A percentile compares a stretch with the other conserved stretches of the same genome.
Conservation (phyloP, 2,329 filamentous ascomycete genomes). For the Penicillium digitatum region DNA sequence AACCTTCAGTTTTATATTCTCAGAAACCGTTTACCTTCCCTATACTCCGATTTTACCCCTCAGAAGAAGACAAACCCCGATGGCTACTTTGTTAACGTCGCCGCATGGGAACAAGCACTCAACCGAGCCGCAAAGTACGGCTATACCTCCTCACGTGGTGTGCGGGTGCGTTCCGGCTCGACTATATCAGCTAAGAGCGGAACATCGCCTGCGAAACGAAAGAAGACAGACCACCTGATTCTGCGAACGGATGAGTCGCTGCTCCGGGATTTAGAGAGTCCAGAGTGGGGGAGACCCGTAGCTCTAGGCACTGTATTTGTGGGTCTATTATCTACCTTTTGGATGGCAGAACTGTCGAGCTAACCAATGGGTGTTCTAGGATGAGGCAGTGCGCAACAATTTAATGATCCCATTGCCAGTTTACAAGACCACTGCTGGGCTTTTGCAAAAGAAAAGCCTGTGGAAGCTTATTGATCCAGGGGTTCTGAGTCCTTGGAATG, state of each 20-base stretch:
- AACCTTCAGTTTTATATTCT: background rate
- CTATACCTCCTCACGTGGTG: conserved; percentile 44
- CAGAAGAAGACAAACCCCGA: conserved; percentile 77
- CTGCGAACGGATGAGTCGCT: conserved; percentile 59
- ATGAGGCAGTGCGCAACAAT: conserved; percentile 66
- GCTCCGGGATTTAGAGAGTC: conserved; percentile 65
- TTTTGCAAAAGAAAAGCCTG: conserved; percentile 64
- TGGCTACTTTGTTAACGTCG: conserved; percentile 74
- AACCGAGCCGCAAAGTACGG: conserved; percentile 65
- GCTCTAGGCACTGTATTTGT: conserved; percentile 73
- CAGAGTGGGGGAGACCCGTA: conserved; percentile 75
- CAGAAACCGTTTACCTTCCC: conserved; percentile 72
- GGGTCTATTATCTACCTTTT: conserved; percentile 18
- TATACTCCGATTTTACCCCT: conserved; percentile 80
- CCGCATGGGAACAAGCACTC: conserved; percentile 73
- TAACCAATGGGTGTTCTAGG: conserved; percentile 28
- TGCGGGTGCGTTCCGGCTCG: conserved; percentile 21
- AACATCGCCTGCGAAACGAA: conserved; percentile 4
- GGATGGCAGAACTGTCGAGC: background rate
- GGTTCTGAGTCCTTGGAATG: conserved; percentile 59
- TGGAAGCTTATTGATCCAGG: conserved; percentile 53
- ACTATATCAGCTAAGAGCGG: background rate
- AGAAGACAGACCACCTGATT: conserved; percentile 47
- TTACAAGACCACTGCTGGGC: conserved; percentile 63
- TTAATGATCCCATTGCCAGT: conserved; percentile 67